Conservation (phyloP, 2,329 filamentous ascomycete species). For the Claviceps paspali region DNA sequence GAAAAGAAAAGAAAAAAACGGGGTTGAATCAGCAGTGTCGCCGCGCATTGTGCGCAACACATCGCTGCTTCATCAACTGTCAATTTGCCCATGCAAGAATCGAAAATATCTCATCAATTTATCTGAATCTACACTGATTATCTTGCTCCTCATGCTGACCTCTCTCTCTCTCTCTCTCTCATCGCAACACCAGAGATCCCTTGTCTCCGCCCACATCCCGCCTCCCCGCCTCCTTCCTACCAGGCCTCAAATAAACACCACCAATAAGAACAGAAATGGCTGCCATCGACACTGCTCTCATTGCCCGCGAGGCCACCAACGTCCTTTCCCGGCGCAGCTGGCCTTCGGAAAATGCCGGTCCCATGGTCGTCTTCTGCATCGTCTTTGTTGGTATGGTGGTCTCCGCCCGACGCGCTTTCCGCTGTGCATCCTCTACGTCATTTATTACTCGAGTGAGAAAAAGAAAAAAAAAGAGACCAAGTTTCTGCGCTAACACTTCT, state of each 20-base stretch:
- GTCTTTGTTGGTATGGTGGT: slow-evolving; percentile 25
- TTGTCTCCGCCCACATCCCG: neutral
- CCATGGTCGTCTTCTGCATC: slow-evolving; percentile 29
- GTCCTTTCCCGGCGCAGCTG: slow-evolving; percentile 28
- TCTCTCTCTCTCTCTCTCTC: neutral
- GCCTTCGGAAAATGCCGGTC: slow-evolving; percentile 22
- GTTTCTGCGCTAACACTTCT: slow-evolving; percentile 8
- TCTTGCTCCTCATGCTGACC: too few species aligned
- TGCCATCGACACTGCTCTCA: slow-evolving; percentile 20
- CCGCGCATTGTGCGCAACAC: too few species aligned
- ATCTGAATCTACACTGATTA: too few species aligned
- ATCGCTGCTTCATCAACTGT: too few species aligned
- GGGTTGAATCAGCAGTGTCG: too few species aligned
- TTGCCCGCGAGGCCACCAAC: slow-evolving; percentile 19
- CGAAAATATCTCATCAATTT: too few species aligned
- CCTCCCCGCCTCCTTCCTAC: neutral
- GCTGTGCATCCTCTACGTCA: too few species aligned
- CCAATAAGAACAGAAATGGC: slow-evolving; percentile 21
- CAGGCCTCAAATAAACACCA: neutral
- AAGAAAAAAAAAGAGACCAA: neutral
- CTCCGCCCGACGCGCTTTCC: too few species aligned
- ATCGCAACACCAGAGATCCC: too few species aligned
- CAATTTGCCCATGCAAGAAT: too few species aligned
- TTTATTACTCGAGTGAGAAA: too few species aligned
- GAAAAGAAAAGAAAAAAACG: too few species aligned